Evolutionary conservation across 495 filamentous ascomycete genomes (phyloP).

Genomic region (Trichoderma parareesei): DNA sequence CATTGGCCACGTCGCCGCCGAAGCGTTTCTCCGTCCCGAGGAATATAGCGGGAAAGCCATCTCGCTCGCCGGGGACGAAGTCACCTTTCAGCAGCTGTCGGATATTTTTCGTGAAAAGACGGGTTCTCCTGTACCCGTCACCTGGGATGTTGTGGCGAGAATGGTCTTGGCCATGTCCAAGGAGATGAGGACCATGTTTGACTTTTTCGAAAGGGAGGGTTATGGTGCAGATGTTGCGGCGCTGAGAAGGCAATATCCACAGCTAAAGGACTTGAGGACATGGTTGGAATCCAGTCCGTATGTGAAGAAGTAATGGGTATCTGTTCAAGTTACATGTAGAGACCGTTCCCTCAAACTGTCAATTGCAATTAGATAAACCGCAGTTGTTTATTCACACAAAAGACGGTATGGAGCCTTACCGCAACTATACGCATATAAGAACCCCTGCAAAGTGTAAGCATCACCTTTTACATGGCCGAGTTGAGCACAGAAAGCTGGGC

Average conservation of each 20-base stretch:
- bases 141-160: conserved; percentile 27
- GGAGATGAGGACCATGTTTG: conserved; percentile 50
- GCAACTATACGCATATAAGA: too few relatives aligned
- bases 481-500: too few relatives aligned
- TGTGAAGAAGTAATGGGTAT: conserved; percentile 19
- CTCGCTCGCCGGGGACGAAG: conserved; percentile 52
- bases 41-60: conserved; percentile 38
- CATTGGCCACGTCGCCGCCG: conserved; percentile 51
- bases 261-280: conserved; percentile 44
- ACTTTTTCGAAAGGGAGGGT: conserved; percentile 50
- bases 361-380: too few relatives aligned
- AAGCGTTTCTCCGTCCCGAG: conserved; percentile 38
- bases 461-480: too few relatives aligned
- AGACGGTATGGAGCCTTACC: too few relatives aligned
- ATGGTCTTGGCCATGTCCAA: conserved; percentile 35
- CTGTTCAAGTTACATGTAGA: neutral
- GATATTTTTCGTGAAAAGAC: conserved; percentile 43
- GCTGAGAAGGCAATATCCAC: conserved; percentile 42
- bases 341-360: too few relatives aligned
- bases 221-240: conserved; percentile 44
- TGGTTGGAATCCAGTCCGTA: conserved; percentile 49
- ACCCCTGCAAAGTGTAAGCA: too few relatives aligned
- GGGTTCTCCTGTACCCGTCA: conserved; percentile 35
- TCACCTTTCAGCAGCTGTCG: conserved; percentile 42
- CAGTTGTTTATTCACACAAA: too few relatives aligned